Base-by-base conservation (phyloP, 2,329 filamentous ascomycete genomes). In the Gyromitra esculenta region DNA sequence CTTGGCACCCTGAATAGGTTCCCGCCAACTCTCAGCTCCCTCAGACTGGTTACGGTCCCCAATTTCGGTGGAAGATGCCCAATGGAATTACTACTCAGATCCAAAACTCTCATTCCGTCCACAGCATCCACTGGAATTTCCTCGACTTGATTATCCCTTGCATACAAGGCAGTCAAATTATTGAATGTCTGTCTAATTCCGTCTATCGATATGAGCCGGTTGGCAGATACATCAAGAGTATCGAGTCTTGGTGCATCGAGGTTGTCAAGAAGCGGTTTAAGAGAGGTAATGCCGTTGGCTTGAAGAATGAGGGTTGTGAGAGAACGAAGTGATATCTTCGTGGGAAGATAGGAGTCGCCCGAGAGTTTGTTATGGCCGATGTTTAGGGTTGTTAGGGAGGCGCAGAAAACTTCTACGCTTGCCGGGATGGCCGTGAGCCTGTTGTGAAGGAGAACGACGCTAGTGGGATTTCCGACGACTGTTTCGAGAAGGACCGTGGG, bases 1-100 rank as follows among this genome's bases (percentile, higher is more conserved):
- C 92, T 89, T 0, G 95, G 95, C 41, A 97, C 93, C 41, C 93
- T 88, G 84, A 98, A 98, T 41, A 90, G 87, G 82, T 98, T 98
- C 0, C 94, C 94, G 37, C 88, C 89, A 2, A 97, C 91, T 62
- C 97, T 91, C 8, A 97, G 85, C 69, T 86, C 88, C 83, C 86
- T 91, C 85, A 84, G 89, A 78, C 80, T 89, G 84, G 1, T 86
- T 86, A 50, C 81, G 82, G 3, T 83, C 86, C 90, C 91, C 9
- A 98, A 87, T 6, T 91, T 89, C 0, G 94, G 91, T 76, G 96
- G 92, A 13, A 98, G 85, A 60, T 89, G 88, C n/a, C 88, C 88
- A 78, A 98, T 93, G 65, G 95, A 91, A 81, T 98, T 98, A 83
- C 93, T 94, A 79, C 89, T 89, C 7, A 93, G 89, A 82, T 97